These are phyloP conservation scores for Aphanomyces stellatus DNA, from an alignment of 352 stramenopile species.

Conservation along the genomic window DNA sequence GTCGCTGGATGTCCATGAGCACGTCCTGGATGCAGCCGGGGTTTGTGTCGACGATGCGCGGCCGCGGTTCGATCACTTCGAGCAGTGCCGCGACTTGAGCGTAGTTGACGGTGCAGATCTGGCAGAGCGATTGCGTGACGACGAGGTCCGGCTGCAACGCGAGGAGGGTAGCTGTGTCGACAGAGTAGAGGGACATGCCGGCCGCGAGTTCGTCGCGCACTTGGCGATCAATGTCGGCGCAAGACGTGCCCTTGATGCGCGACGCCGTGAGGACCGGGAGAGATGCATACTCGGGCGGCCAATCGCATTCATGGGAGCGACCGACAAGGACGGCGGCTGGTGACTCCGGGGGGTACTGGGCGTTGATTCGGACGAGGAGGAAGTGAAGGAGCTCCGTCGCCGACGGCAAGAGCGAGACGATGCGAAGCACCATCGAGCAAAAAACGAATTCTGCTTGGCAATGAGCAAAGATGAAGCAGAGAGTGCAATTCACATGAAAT, in stretches of 20 bases:
- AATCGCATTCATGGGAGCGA: conserved; percentile 17
- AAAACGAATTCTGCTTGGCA: background rate
- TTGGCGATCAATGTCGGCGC: conserved; percentile 8
- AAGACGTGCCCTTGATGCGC: conserved; percentile 1
- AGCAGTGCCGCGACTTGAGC: background rate
- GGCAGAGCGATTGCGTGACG: conserved; percentile 14
- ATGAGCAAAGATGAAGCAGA: background rate
- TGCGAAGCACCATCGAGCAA: conserved; percentile 6
- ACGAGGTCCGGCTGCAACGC: conserved; percentile 4
- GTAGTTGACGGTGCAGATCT: conserved; percentile 14
- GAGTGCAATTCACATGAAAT: too few species aligned
- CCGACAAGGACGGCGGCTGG: conserved; percentile 8
- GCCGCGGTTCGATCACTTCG: background rate
- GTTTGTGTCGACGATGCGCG: conserved; percentile 7
- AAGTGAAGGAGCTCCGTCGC: conserved; percentile 16
- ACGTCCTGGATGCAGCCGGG: conserved; percentile 5
- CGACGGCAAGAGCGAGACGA: conserved; percentile 15
- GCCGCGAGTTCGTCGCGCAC: conserved; percentile 1
- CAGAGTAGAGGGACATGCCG: conserved; percentile 2
- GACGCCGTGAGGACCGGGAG: conserved; percentile 12
- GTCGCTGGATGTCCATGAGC: background rate
- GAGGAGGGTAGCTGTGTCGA: conserved; percentile 1
- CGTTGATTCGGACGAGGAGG: background rate
- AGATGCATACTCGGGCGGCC: background rate
- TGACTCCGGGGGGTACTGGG: background rate